Evolutionary conservation across 2,329 filamentous ascomycete species (phyloP), one percentile per base, ranked within the genome.

Genomic region (Pseudopyricularia cyperi): DNA sequence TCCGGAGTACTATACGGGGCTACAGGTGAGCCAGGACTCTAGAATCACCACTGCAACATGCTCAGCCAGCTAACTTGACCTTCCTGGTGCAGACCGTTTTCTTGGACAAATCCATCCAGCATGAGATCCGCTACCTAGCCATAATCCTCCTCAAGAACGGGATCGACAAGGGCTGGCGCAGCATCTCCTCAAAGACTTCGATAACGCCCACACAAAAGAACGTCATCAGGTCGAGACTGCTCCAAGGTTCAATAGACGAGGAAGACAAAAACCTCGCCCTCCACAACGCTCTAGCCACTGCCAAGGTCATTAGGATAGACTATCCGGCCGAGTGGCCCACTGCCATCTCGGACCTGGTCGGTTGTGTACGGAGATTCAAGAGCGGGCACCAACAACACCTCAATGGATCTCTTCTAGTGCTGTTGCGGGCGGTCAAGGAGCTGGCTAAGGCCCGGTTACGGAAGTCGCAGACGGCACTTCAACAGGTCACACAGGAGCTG

Each of bases 111-210:
- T 80, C 81, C 2, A 71, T 94, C 1, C 86, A 88, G 1, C 69
- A 80, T 53, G 83, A 94, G 61, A 79, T 91, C 51, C 86, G 93
- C 55, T 89, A 95, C 62, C 82, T 96, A 11, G 87, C 91, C 52
- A 81, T 97, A 53, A 95, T 97, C 58, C 87, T 95, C 64, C 76
- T 98, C 52, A 97, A 97, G 66, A 96, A 97, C 66, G 93, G 90
- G 52, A 90, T 97, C 66, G 91, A 97, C 65, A 89, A 85, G 64
- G 89, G 89, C 67, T 98, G 93, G 93, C 79, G 93, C 14, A 58
- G 69, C n/a, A 63, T 88, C 33, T 58, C 68, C 53, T 50, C 64
- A 28, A 74, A 71, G 63, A 87, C 86, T 33, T 81, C 87, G 49
- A 78, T 85, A 53, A 81, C 83, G 63, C 77, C 79, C 28, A 78